These are phyloP conservation scores for Scheffersomyces ergatensis DNA, from an alignment of 805 yeast species.

Conservation along the genomic window DNA sequence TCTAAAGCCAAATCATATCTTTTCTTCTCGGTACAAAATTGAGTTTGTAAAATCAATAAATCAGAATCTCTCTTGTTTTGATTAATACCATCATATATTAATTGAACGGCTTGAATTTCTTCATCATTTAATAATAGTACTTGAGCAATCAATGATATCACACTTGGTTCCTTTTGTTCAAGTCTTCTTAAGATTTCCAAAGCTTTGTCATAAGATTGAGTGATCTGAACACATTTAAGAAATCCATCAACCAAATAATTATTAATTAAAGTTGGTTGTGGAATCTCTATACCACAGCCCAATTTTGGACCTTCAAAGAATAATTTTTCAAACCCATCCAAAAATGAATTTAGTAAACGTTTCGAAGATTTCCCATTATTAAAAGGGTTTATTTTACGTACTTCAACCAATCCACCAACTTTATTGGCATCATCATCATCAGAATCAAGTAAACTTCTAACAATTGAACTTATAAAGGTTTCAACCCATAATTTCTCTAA, in stretches of 20 bases:
- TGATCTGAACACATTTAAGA: conserved; percentile 57
- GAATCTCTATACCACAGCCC: conserved; percentile 67
- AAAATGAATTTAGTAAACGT: conserved; percentile 42
- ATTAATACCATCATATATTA: conserved; percentile 49
- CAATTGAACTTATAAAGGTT: conserved; percentile 66
- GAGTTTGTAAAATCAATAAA: conserved; percentile 54
- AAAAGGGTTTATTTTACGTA: conserved; percentile 80
- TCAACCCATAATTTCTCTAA: conserved; percentile 48
- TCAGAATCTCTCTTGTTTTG: conserved; percentile 54
- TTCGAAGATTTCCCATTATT: conserved; percentile 44
- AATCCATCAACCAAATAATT: conserved; percentile 79
- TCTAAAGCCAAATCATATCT: conserved; percentile 56
- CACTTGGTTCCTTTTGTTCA: conserved; percentile 51
- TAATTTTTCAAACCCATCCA: conserved; percentile 63
- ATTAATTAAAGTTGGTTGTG: conserved; percentile 58
- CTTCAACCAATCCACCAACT: conserved; percentile 69
- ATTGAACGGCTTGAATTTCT: conserved; percentile 56
- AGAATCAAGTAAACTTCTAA: conserved; percentile 64
- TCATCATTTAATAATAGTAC: conserved; percentile 52
- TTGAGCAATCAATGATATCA: conserved; percentile 54
- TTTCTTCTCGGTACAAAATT: conserved; percentile 53
- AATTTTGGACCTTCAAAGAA: conserved; percentile 64
- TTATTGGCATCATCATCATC: conserved; percentile 67
- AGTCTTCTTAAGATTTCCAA: conserved; percentile 57
- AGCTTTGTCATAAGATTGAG: conserved; percentile 63